phyloP scores from a whole-genome alignment of 306 rosid species.

The Datisca glomerata region DNA sequence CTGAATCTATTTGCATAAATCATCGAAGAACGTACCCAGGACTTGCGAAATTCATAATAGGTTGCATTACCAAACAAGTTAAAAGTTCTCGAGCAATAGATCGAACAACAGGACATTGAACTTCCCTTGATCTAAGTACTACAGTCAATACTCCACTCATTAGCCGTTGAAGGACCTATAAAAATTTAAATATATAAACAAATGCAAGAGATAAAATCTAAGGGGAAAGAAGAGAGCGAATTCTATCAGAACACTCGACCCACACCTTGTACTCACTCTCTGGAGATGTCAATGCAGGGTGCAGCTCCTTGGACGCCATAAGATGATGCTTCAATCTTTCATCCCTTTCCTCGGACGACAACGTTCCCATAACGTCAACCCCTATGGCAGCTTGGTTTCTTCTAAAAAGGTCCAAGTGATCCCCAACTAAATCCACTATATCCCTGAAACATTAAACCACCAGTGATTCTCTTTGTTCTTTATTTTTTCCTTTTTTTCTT shows the following conservation, averaged over 20 bases:
- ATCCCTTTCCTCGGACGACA: conserved; percentile 94
- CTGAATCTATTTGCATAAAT: conserved; percentile 4
- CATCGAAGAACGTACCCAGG: conserved; percentile 72
- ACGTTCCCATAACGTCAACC: conserved; percentile 73
- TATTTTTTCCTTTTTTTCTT: no score
- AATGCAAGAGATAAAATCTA: conserved; percentile 18
- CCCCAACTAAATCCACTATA: conserved; percentile 67
- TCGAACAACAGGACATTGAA: conserved; percentile 68
- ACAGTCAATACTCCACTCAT: conserved; percentile 77
- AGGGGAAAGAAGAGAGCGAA: conserved; percentile 10
- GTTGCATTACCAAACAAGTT: conserved; percentile 85
- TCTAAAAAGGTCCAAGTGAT: conserved; percentile 89
- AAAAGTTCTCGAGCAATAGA: conserved; percentile 81
- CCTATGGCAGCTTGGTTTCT: conserved; percentile 90
- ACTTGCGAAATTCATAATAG: conserved; percentile 77
- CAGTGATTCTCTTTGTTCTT: conserved; percentile 2
- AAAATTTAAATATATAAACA: conserved; percentile 19
- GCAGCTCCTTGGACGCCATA: conserved; percentile 84
- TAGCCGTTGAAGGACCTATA: conserved; percentile 74
- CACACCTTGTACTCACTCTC: conserved; percentile 99
- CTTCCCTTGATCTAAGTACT: conserved; percentile 75
- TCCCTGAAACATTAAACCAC: conserved; percentile 45
- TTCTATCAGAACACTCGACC: conserved; percentile 52
- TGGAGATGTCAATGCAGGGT: conserved; percentile 87
- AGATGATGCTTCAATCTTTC: conserved; percentile 83